Percentiles rank a stretch among this genome's conserved stretches.
Evolutionary conservation across 176 grass and related monocot species (phyloP).

Genomic region (Microstegium vimineum): DNA sequence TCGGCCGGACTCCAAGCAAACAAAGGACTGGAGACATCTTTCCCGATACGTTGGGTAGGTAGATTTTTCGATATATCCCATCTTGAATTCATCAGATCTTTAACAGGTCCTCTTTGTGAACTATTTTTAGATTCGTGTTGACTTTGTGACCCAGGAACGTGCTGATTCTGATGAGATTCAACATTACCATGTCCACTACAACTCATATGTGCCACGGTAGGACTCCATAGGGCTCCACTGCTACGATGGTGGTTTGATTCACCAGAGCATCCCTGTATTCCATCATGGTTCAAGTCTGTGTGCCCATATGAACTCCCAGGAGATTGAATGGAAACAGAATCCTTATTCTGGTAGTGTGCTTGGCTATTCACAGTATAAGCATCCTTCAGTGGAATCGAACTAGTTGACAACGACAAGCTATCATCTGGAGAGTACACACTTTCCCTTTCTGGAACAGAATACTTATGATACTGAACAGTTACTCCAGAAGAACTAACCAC

Average conservation of each 20-base stretch:
- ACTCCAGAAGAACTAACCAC: constrained; percentile 33
- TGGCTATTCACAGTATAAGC: constrained; percentile 26
- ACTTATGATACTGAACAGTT: constrained; percentile 23
- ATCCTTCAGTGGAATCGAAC: constrained; percentile 44
- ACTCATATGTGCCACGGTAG: constrained; percentile 10
- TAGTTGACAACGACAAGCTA: constrained; percentile 34
- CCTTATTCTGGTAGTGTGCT: constrained; percentile 13
- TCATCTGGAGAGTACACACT: constrained; percentile 31
- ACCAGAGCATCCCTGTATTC: constrained; percentile 32
- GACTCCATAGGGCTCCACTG: constrained; percentile 32
- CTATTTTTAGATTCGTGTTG: constrained; percentile 30
- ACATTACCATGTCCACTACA: constrained; percentile 29
- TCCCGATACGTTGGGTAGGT: constrained; percentile 30
- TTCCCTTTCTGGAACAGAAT: constrained; percentile 29
- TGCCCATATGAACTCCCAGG: constrained; percentile 29
- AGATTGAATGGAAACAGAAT: constrained; percentile 20
- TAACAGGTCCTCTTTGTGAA: constrained; percentile 31
- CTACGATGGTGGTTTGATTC: constrained; percentile 37
- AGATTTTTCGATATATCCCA: constrained; percentile 16
- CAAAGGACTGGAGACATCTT: constrained; percentile 33
- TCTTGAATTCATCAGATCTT: constrained; percentile 39
- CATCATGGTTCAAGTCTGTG: constrained; percentile 34
- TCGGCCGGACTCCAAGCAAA: constrained; percentile 48
- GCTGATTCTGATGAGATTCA: constrained; percentile 35
- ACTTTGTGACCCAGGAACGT: constrained; percentile 22